A percentile compares a stretch with the other conserved stretches of the same genome.
Conservation (phyloP, 2,329 filamentous ascomycete species). For the Cylindrodendrum hubeiense region DNA sequence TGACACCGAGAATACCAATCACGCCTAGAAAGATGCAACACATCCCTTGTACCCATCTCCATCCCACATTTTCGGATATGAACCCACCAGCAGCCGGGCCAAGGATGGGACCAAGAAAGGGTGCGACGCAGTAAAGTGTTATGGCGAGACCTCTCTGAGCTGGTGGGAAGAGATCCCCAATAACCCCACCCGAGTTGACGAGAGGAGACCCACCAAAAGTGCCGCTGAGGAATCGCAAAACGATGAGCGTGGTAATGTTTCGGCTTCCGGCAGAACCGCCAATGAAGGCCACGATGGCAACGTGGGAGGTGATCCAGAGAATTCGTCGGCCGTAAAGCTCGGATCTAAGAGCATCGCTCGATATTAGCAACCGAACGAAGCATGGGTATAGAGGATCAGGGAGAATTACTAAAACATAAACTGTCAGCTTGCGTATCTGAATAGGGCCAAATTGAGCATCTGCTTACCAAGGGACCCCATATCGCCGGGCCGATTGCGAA, state of each 20-base stretch:
- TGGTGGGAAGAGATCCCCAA: conserved; percentile 68
- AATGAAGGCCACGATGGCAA: conserved; percentile 70
- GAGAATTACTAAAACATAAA: no score
- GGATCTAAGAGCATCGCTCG: no score
- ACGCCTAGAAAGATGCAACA: conserved; percentile 56
- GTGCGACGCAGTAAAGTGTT: conserved; percentile 67
- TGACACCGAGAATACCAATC: conserved; percentile 51
- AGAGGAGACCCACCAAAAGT: conserved; percentile 68
- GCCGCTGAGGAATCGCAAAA: conserved; percentile 73
- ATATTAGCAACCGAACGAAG: no score
- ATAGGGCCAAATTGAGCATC: no score
- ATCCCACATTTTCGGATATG: conserved; percentile 65
- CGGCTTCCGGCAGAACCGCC: conserved; percentile 67
- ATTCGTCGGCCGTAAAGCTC: conserved; percentile 72
- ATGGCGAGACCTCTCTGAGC: conserved; percentile 64
- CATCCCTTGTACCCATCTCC: conserved; percentile 61
- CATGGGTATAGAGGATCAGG: no score
- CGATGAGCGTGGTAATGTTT: conserved; percentile 68
- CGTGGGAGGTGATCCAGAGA: conserved; percentile 69
- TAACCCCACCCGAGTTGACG: conserved; percentile 67
- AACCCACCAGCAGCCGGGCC: conserved; percentile 70
- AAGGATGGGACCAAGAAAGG: conserved; percentile 20
- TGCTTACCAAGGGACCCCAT: no score
- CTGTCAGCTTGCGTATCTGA: no score
- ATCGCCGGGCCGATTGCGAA: conserved; percentile 72